Evolutionary conservation across 805 yeast species (phyloP).

Genomic region (Starmerella floricola): DNA sequence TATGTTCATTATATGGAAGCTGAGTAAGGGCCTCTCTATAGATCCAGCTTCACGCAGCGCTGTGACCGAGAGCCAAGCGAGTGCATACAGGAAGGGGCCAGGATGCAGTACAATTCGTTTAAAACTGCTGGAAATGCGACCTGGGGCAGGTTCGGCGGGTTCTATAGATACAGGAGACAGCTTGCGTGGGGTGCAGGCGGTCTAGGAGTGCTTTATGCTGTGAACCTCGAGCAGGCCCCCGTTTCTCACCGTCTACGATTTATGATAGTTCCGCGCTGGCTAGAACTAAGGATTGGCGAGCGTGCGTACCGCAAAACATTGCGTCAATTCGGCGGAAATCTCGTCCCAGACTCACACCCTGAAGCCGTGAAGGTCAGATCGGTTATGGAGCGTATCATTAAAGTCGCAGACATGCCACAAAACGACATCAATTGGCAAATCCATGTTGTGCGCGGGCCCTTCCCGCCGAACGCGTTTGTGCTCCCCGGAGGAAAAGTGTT

Average conservation of each 20-base stretch:
- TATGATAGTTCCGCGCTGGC: constrained; percentile 54
- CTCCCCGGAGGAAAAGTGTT: constrained; percentile 94
- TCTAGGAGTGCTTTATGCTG: constrained; percentile 32
- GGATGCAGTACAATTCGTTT: constrained; percentile 22
- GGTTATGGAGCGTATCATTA: constrained; percentile 53
- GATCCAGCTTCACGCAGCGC: too few species aligned
- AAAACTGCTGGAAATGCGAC: constrained; percentile 24
- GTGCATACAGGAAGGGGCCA: too few species aligned
- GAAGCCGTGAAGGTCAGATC: constrained; percentile 41
- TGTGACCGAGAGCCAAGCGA: too few species aligned
- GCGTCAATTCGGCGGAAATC: constrained; percentile 37
- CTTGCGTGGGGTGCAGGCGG: constrained; percentile 25
- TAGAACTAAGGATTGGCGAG: constrained; percentile 54
- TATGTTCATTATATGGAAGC: too few species aligned
- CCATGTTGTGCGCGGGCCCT: constrained; percentile 56
- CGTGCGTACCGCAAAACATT: constrained; percentile 51
- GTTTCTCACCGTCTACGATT: constrained; percentile 61
- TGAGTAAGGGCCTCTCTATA: too few species aligned
- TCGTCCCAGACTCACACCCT: constrained; percentile 58
- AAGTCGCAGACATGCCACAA: constrained; percentile 22
- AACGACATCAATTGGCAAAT: constrained; percentile 50
- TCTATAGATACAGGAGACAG: constrained; percentile 14
- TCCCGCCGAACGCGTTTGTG: constrained; percentile 95
- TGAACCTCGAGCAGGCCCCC: constrained; percentile 68
- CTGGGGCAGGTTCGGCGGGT: constrained; percentile 11